Evolutionary conservation across 768 basidiomycete species (phyloP).

Genomic region (Suillus spraguei): DNA sequence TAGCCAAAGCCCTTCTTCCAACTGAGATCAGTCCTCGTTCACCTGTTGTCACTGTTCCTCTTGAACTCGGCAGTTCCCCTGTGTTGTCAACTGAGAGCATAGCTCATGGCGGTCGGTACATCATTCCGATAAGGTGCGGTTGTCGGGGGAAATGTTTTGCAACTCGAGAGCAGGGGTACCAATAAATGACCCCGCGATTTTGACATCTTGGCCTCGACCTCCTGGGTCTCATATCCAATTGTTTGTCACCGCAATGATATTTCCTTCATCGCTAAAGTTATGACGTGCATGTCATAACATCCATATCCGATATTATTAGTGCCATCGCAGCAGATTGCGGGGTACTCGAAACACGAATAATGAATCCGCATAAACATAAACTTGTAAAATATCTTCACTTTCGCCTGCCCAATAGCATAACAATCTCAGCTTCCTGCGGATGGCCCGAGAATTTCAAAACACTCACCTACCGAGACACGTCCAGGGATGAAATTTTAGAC

Average conservation of each 20-base stretch:
- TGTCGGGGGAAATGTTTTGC: slow-evolving; percentile 1
- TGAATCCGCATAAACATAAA: slow-evolving; percentile 8
- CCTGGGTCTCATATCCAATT: not conserved
- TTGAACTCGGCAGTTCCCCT: not conserved
- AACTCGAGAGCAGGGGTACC: slow-evolving; percentile 1
- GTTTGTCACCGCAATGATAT: not conserved
- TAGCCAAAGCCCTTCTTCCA: not conserved
- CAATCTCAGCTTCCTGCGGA: not conserved
- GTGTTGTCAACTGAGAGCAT: not conserved
- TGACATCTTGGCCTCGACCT: not conserved
- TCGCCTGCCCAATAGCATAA: not conserved
- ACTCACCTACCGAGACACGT: not conserved
- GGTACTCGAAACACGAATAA: not conserved
- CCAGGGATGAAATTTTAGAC: slow-evolving; percentile 1
- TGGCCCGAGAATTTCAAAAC: not conserved
- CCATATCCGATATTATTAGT: not conserved
- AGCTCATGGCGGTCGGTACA: not conserved
- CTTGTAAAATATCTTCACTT: not conserved
- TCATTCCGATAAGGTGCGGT: not conserved
- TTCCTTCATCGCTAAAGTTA: not conserved
- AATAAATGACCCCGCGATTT: slow-evolving; percentile 5
- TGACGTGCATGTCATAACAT: not conserved
- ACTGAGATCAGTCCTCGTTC: not conserved
- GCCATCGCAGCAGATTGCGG: slow-evolving; percentile 2
- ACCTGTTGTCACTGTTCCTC: too few relatives aligned